Conservation (phyloP, 2,329 filamentous ascomycete species). For the Penicillium sp. region DNA sequence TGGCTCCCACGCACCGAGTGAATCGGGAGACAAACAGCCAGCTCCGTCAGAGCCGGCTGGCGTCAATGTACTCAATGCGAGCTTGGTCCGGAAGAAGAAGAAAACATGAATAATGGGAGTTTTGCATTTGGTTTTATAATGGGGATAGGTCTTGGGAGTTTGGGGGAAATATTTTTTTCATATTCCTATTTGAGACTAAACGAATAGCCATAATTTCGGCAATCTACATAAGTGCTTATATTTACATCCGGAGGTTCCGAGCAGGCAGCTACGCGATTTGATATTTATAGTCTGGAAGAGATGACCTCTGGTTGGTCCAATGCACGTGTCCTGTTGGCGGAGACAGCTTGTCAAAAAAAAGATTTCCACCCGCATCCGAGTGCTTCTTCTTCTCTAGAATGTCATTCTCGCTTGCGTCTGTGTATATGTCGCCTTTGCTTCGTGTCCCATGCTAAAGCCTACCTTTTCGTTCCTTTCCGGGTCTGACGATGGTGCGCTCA, state of each 20-base stretch:
- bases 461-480: slow-evolving; percentile 21
- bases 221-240: not conserved
- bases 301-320: not conserved
- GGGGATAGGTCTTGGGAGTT: slow-evolving; percentile 2
- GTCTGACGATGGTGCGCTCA: slow-evolving; percentile 29
- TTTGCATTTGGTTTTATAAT: not conserved
- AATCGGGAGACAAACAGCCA: not conserved
- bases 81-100: slow-evolving; percentile 42
- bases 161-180: not conserved
- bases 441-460: slow-evolving; percentile 31
- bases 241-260: not conserved
- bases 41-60: slow-evolving; percentile 14
- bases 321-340: not conserved
- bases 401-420: slow-evolving; percentile 9
- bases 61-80: slow-evolving; percentile 41
- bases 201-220: not conserved
- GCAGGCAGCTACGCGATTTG: not conserved
- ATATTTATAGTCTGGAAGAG: not conserved
- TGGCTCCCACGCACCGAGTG: slow-evolving; percentile 4
- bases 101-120: slow-evolving; percentile 29
- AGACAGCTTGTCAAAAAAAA: slow-evolving; percentile 9
- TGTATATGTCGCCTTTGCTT: slow-evolving; percentile 4
- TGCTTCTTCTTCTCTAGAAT: slow-evolving; percentile 17
- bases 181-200: not conserved
- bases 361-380: slow-evolving; percentile 12